Conservation (phyloP, 352 stramenopile genomes). For the Sclerospora graminicola region DNA sequence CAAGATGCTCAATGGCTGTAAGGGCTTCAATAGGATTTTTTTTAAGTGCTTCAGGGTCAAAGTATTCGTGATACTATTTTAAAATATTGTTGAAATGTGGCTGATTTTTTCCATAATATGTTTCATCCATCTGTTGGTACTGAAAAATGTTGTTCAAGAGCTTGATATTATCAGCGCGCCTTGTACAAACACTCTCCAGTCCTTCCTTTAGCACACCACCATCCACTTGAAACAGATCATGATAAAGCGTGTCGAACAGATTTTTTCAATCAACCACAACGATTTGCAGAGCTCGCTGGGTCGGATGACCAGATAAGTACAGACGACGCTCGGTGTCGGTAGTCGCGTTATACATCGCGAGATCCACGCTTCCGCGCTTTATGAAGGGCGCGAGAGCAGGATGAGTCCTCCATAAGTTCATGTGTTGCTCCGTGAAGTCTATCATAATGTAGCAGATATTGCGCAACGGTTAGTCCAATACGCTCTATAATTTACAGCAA, state of each 20-base stretch:
- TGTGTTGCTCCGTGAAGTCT: slow-evolving; percentile 89
- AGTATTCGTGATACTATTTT: slow-evolving; percentile 87
- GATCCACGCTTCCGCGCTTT: slow-evolving; percentile 80
- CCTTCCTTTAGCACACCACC: slow-evolving; percentile 82
- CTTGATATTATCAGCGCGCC: slow-evolving; percentile 80
- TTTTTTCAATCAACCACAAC: slow-evolving; percentile 91
- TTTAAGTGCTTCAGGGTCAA: slow-evolving; percentile 36
- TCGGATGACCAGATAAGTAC: slow-evolving; percentile 44
- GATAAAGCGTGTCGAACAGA: slow-evolving; percentile 90
- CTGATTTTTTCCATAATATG: slow-evolving; percentile 67
- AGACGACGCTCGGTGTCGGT: slow-evolving; percentile 76
- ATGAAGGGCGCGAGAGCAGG: slow-evolving; percentile 80
- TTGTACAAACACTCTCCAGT: slow-evolving; percentile 82
- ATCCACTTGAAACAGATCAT: slow-evolving; percentile 87
- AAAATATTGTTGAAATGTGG: slow-evolving; percentile 86
- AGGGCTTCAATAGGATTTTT: slow-evolving; percentile 87
- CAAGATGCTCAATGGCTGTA: slow-evolving; percentile 62
- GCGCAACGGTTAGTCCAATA: slow-evolving; percentile 80
- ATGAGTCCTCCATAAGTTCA: slow-evolving; percentile 90
- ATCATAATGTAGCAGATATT: slow-evolving; percentile 94
- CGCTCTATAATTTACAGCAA: slow-evolving; percentile 26
- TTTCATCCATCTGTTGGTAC: slow-evolving; percentile 73
- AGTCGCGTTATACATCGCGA: slow-evolving; percentile 91
- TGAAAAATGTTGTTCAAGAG: slow-evolving; percentile 84
- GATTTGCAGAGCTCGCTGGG: slow-evolving; percentile 68